Evolutionary conservation across 1,284 basidiomycete genomes (phyloP), one percentile per base, ranked within the genome.

Genomic region (Malassezia restricta): DNA sequence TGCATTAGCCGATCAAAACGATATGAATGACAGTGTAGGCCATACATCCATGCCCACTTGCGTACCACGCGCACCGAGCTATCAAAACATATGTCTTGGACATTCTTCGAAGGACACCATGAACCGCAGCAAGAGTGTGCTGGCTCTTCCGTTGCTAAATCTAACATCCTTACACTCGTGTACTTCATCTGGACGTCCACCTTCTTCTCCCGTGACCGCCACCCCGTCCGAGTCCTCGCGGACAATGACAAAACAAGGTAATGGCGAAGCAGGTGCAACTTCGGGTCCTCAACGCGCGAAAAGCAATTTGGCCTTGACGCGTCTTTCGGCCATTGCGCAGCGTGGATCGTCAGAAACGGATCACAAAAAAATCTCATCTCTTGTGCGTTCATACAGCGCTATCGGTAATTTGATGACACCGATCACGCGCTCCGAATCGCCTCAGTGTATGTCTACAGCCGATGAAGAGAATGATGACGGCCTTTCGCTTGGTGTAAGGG

Each of bases 111-210:
- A 35, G 11, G 43, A 54, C 7, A 41, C 47, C 32, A 65, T 84
- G 54, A 77, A 77, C 43, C 77, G 78, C 42, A 81, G 78, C 58
- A 85, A 84, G 76, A 82, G 81, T 58, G 74, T 80, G 0, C 82
- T 78, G 1, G 84, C 82, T 6, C 69, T 83, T 8, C 66, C 68
- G 8, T 51, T 66, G 20, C 61, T 71, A n/a, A 62, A 62, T 64
- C 79, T 80, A 59, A 75, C 83, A 45, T 76, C 76, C 12, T 50
- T 59, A 41, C 54, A 57, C 32, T 66, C 56, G 7, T 67, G 47
- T 79, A 81, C 68, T 2, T 59, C 51, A 6, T 14, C 33, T 2
- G 29, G 27, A 8, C n/a, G 40, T 8, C 24, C 46, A 8, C 35
- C 3, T 46, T 43, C 9, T 24, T 37, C 8, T 28, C 14, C 9